Evolutionary conservation across 140 eudicot genomes (phyloP), one percentile per base, ranked within the genome.

Genomic region (Bidens hawaiensis): DNA sequence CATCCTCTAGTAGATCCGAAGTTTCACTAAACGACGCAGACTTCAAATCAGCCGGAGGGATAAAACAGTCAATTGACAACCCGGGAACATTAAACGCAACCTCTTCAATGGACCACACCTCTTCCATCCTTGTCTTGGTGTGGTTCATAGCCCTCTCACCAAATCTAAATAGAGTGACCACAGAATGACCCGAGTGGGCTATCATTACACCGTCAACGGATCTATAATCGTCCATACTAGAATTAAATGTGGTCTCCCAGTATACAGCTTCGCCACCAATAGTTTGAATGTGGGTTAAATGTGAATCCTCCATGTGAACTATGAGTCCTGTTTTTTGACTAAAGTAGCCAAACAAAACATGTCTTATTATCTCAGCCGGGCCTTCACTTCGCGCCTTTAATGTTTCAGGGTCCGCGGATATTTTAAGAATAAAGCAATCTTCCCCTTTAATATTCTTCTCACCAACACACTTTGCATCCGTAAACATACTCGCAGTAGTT

Each of bases 121-220:
- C 59, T 14, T 52, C 59, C 59, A 52, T 23, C 13, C 59, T 23
- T 23, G 59, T 52, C 33, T 52, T 52, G 40, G 82, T 62, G 69
- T 71, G 82, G 72, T 82, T 80, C 85, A 68, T 76, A 1, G 85
- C 82, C 30, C 68, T 76, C 22, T 80, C 85, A 4, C 85, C 85
- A 18, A 76, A 76, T 52, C 59, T 52, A 2, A 52, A 52, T 4
- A 52, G 18, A 0, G 59, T 24, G 34, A 52, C 59, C 34, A 59
- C 82, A 60, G 82, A 80, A 15, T 81, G 74, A 14, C 85, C 85
- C 0, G 85, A 71, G 51, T 80, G 85, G 34, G 82, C 85, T 3
- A 80, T 68, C 85, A 71, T 72, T 17, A 80, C 59, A 7, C 85
- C 82, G 3, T 80, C 82, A 3, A 80, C 59, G 6, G 34, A 11